phyloP scores from a whole-genome alignment of 2,329 filamentous ascomycete genomes.

The Sarocladium brachiariae region DNA sequence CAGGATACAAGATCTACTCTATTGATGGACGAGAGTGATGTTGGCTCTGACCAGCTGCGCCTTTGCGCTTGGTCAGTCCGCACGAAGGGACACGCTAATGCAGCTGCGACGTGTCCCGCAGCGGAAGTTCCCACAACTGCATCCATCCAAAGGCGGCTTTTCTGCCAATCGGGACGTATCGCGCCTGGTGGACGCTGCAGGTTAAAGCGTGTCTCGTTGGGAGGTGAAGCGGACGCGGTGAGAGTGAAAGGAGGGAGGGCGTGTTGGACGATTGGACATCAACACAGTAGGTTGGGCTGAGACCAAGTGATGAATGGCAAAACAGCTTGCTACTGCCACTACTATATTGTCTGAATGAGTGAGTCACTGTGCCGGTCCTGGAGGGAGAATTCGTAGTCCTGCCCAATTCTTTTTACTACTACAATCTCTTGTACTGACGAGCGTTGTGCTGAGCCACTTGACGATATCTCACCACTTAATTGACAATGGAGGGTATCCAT shows the following conservation, averaged over 20 bases:
- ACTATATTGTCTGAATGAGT: not conserved
- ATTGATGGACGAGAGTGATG: not conserved
- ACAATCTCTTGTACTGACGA: no score
- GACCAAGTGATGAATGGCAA: not conserved
- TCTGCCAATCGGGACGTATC: constrained; percentile 21
- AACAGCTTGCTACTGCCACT: not conserved
- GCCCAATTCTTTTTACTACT: no score
- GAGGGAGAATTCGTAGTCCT: not conserved
- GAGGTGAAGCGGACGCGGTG: not conserved
- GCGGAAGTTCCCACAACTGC: not conserved
- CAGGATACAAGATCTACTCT: not conserved
- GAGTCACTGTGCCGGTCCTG: not conserved
- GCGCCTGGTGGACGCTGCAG: constrained; percentile 6
- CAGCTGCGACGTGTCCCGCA: constrained; percentile 9
- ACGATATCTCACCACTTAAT: no score
- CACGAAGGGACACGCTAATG: not conserved
- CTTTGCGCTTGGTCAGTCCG: not conserved
- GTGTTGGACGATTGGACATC: constrained; percentile 22
- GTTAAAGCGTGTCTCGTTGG: not conserved
- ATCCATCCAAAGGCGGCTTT: not conserved
- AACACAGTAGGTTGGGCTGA: constrained; percentile 22
- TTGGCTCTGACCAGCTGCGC: not conserved
- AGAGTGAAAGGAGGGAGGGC: constrained; percentile 12
- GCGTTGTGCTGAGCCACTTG: no score
- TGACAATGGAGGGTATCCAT: no score